Evolutionary conservation across 768 basidiomycete genomes (phyloP), one percentile per base, ranked within the genome.

Genomic region (Podaxis sp.): DNA sequence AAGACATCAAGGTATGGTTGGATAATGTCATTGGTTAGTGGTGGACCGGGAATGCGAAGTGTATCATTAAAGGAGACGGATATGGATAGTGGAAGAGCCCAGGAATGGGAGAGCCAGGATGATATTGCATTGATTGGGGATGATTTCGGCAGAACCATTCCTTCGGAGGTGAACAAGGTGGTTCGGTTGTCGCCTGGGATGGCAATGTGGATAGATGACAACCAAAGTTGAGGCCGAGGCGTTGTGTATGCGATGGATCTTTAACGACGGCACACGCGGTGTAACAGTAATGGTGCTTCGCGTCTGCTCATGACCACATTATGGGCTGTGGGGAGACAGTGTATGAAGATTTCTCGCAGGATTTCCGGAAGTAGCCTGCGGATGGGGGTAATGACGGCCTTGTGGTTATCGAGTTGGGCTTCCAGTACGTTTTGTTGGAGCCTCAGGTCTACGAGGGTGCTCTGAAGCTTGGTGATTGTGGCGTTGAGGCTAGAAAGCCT

Each of bases 331-430:
- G 67, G 64, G 23, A 68, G 64, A 38, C 65, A 68, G 6, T 28
- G 52, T 1, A 65, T 9, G 55, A 69, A 69, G 32, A 69, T 65
- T 35, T 64, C 64, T 16, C 63, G 64, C 13, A 69, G 61, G 28
- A 68, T 61, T 37, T 69, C 67, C 11, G 57, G 62, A 2, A 66
- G 64, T 23, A 70, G 53, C 16, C 59, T 57, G 32, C 63, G 58
- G 32, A 65, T 58, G 35, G 61, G 65, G 2, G 65, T 32, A 23
- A 51, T 54, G n/a, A 59, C n/a, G 21, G 25, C 16, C 5, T 4
- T 35, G 27, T 52, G 18, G 4, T 4, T n/a, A 5, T 38, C n/a
- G 4, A 59, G 6, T 4, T 40, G 9, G 11, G 1, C 21, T 0
- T 32, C 44, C 3, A 59, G 23, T 5, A n/a, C 4, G 7, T 51